Conservation (phyloP, 225 moss, liverwort and hornwort species). For the Straminergon stramineum region DNA sequence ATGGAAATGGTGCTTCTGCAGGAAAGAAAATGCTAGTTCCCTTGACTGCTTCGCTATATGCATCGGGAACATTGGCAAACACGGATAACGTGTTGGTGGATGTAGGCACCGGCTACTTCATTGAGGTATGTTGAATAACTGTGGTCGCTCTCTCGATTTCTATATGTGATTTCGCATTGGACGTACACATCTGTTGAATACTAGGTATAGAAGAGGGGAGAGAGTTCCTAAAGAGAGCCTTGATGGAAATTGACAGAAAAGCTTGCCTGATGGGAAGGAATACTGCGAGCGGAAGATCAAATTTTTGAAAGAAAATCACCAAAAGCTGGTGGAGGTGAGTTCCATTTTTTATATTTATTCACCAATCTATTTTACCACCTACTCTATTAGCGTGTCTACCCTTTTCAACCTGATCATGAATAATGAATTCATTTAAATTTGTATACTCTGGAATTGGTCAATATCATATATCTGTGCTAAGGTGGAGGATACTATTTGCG, state of each 20-base stretch:
- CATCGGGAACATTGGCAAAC: constrained; percentile 76
- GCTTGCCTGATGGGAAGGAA: constrained; percentile 66
- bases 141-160: neutral
- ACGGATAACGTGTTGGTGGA: constrained; percentile 78
- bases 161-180: neutral
- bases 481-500: neutral
- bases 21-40: constrained; percentile 97
- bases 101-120: constrained; percentile 96
- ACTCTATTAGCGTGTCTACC: neutral
- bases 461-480: neutral
- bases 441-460: neutral
- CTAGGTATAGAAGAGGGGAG: neutral
- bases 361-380: neutral
- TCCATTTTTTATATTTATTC: neutral
- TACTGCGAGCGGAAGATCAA: constrained; percentile 95
- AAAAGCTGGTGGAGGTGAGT: constrained; percentile 87
- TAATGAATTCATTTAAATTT: neutral
- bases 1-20: constrained; percentile 13
- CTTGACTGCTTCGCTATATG: constrained; percentile 91
- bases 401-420: neutral
- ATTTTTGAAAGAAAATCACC: constrained; percentile 88
- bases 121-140: constrained; percentile 48
- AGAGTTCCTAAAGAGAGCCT: neutral
- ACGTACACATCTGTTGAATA: neutral
- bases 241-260: constrained; percentile 48